Percentiles rank a stretch among this genome's conserved stretches.
These are phyloP conservation scores for Wallacemonas rigidus DNA, from an alignment of 208 protist species.

Conservation along the genomic window DNA sequence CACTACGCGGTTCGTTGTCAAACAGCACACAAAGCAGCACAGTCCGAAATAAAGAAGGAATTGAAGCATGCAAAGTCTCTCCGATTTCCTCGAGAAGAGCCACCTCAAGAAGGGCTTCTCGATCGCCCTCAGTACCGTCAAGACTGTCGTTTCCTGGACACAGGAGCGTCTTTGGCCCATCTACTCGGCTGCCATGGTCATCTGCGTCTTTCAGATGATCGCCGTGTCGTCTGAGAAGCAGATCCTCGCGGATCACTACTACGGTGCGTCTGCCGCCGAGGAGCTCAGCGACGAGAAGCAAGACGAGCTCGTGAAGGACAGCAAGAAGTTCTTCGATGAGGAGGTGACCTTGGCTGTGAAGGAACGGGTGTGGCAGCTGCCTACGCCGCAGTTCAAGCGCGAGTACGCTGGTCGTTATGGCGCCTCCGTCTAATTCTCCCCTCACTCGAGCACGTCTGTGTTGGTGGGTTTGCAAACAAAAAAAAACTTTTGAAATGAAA, in stretches of 20 bases:
- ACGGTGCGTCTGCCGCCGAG: slow-evolving; percentile 35
- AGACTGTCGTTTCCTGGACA: slow-evolving; percentile 53
- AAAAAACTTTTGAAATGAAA: slow-evolving; percentile 13
- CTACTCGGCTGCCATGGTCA: slow-evolving; percentile 68
- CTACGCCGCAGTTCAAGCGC: slow-evolving; percentile 45
- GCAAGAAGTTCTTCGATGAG: slow-evolving; percentile 80
- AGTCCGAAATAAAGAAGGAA: background rate
- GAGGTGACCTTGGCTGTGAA: slow-evolving; percentile 81
- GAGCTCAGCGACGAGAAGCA: slow-evolving; percentile 34
- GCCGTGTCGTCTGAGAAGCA: slow-evolving; percentile 81
- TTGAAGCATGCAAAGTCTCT: slow-evolving; percentile 25
- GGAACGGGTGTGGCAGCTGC: slow-evolving; percentile 84
- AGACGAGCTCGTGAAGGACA: slow-evolving; percentile 46
- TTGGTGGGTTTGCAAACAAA: background rate
- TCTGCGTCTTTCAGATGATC: slow-evolving; percentile 81
- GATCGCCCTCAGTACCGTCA: slow-evolving; percentile 24
- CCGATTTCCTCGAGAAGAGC: slow-evolving; percentile 48
- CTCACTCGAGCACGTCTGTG: background rate
- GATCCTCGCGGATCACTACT: slow-evolving; percentile 84
- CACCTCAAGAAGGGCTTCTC: slow-evolving; percentile 35
- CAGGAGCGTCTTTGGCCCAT: slow-evolving; percentile 77
- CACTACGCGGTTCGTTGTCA: no score
- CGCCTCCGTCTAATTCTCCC: background rate
- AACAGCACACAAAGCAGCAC: no score
- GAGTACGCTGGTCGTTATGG: slow-evolving; percentile 67